Evolutionary conservation across 192 early-diverging fungal genomes (phyloP), one percentile per base, ranked within the genome.

Genomic region (Entophlyctis luteolus): DNA sequence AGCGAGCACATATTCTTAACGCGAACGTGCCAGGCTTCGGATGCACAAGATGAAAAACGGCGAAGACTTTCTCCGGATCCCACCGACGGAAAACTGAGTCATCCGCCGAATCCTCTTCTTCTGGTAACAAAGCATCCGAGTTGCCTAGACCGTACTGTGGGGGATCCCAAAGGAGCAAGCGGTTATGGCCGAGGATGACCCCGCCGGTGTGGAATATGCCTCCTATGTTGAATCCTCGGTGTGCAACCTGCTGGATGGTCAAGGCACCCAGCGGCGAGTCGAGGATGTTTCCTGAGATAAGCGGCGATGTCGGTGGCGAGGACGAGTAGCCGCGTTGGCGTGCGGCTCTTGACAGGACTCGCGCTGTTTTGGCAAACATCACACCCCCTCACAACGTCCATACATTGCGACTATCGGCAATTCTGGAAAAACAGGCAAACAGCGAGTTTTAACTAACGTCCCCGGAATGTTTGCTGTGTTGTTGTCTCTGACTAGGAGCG

Each of bases 111-210:
- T 18, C 35, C n/a, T 38, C 22, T 12, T 2, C 22, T 4, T 56
- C 71, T 14, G 38, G 45, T 2, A 48, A 36, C 2, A 42, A 1
- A 20, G 28, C 20, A 22, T 18, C 32, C 6, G 59, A 38, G 32
- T 69, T 53, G 2, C 81, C 81, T 2, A 82, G 71, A 8, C 80
- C 77, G 62, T 48, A 84, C 65, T 84, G 82, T 8, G 77, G 74
- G 3, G 77, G 73, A 59, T 84, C 82, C 81, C 81, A 84, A 37
- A 81, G 48, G 18, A 83, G 28, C 23, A 73, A 49, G 5, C 31
- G 3, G 8, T 63, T 56, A 56, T 73, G 59, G n/a, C 71, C 31
- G 23, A 83, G 20, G 16, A 79, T 35, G 12, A 75, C 36, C 1
- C 73, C 73, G 16, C 81, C 81, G 4, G 37, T 25, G 28, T 78